Base-by-base conservation (phyloP, 208 protist genomes). In the Leishmania turanica region DNA sequence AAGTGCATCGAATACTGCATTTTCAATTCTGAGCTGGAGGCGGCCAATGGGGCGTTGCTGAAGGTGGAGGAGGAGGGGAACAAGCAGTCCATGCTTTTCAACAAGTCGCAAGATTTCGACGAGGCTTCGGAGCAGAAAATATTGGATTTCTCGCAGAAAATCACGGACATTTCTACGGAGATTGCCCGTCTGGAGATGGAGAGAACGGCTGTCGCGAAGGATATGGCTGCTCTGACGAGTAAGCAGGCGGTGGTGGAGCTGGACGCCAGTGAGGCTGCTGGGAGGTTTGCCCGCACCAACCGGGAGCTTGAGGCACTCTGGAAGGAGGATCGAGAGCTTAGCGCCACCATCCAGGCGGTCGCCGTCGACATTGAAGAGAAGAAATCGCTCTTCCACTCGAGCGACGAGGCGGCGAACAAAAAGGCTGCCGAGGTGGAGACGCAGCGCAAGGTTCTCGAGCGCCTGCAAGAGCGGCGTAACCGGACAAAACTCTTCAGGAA, bases 1-100 rank as follows among this genome's bases (percentile, higher is more conserved):
- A 90, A 92, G 45, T 91, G 84, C 53, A 86, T 99, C 53, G 98
- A 99, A 85, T 98, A 99, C 80, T 91, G 88, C 66, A 98, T 99
- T 34, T 95, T 97, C 77, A 87, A 89, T 40, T 81, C 86, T 2
- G 92, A 97, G 81, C 51, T 97, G n/a, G 79, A 89, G 8, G 84
- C 84, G 62, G 88, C 89, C 1, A 92, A 92, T 24, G 88, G 93
- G 8, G 77, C 84, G 19, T 78, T 98, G 51, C 51, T 27, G 24
- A 90, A 85, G 45, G 54, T 96, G 42, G 93, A 96, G 69, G 78
- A 79, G 24, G 88, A 95, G 34, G 91, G 92, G 87, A 87, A 64
- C 64, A 78, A 75, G 5, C 89, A 82, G 56, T 9, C 91, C 2
- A 40, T 84, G 40, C 71, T 74, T 13, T 83, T 95, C 42, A 93